phyloP scores from a whole-genome alignment of 1,284 basidiomycete species.

The Mixia osmundae region DNA sequence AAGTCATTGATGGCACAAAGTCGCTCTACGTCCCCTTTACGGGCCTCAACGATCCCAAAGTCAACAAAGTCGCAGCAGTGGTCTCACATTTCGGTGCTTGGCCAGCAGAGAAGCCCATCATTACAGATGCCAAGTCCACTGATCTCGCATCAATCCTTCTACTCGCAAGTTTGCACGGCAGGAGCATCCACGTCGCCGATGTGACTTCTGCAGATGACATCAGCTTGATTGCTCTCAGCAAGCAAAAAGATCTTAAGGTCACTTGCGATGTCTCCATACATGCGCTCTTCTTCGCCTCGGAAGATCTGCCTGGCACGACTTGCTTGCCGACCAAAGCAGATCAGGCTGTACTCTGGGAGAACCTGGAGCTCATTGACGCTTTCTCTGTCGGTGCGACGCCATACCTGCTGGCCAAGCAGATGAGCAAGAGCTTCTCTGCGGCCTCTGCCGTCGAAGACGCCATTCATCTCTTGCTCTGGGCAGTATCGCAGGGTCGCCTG shows the following conservation, averaged over 20 bases:
- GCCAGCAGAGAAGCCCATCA: constrained; percentile 73
- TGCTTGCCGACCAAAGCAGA: constrained; percentile 54
- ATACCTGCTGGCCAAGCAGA: constrained; percentile 46
- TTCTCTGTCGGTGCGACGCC: constrained; percentile 77
- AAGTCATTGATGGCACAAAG: constrained; percentile 37
- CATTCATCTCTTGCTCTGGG: constrained; percentile 64
- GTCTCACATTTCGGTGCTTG: constrained; percentile 76
- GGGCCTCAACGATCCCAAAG: constrained; percentile 40
- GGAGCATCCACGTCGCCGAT: constrained; percentile 82
- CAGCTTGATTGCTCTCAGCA: constrained; percentile 74
- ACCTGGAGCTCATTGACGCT: constrained; percentile 61
- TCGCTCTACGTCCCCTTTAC: neutral
- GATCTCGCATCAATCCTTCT: constrained; percentile 84
- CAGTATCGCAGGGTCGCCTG: constrained; percentile 55
- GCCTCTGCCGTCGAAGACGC: constrained; percentile 71
- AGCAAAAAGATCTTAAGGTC: constrained; percentile 77
- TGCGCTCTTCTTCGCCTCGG: constrained; percentile 66
- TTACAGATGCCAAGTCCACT: constrained; percentile 78
- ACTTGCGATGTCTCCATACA: constrained; percentile 92
- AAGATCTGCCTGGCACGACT: constrained; percentile 41
- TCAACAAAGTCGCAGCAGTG: constrained; percentile 34
- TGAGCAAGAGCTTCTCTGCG: constrained; percentile 40
- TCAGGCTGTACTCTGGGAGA: constrained; percentile 68
- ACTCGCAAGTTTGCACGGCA: constrained; percentile 70
- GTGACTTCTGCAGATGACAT: constrained; percentile 74